Percentiles rank a stretch among this genome's conserved stretches.
These are phyloP conservation scores for Xylariaceae sp. DNA, from an alignment of 2,329 filamentous ascomycete species.

Conservation along the genomic window DNA sequence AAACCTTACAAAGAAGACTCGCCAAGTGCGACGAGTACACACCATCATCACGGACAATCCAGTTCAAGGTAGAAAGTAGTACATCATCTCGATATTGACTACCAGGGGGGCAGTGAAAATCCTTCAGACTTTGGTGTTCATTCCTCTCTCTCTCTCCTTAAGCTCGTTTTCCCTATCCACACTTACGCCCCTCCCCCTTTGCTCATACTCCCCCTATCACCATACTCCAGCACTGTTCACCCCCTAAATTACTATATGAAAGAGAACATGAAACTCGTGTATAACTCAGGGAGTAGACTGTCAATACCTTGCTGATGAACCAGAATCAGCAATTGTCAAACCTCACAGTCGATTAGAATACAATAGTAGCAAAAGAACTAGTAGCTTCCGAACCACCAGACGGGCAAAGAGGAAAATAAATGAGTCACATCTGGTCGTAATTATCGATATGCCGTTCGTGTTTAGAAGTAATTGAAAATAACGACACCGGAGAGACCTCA, in stretches of 20 bases:
- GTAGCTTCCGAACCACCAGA: constrained; percentile 20
- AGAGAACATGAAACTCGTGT: constrained; percentile 12
- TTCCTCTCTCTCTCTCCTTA: constrained; percentile 2
- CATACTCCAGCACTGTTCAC: neutral
- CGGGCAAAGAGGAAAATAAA: constrained; percentile 16
- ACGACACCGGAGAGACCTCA: neutral
- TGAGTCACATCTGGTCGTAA: neutral
- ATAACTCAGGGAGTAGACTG: constrained; percentile 10
- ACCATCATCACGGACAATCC: neutral
- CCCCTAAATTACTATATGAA: constrained; percentile 5
- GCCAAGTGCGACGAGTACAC: no score
- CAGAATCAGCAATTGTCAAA: constrained; percentile 11
- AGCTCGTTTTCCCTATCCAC: constrained; percentile 8
- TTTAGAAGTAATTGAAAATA: neutral
- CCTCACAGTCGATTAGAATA: constrained; percentile 13
- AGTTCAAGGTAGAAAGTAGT: neutral
- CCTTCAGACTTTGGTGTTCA: neutral
- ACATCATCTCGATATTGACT: neutral
- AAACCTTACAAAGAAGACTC: no score
- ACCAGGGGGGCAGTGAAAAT: neutral
- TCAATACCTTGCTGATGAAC: constrained; percentile 8
- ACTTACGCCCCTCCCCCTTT: neutral
- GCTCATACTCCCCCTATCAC: neutral
- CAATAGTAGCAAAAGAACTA: constrained; percentile 22
- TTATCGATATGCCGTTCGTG: neutral